Evolutionary conservation across 257 asterid genomes (phyloP).

Genomic region (Gentiana macrophylla): DNA sequence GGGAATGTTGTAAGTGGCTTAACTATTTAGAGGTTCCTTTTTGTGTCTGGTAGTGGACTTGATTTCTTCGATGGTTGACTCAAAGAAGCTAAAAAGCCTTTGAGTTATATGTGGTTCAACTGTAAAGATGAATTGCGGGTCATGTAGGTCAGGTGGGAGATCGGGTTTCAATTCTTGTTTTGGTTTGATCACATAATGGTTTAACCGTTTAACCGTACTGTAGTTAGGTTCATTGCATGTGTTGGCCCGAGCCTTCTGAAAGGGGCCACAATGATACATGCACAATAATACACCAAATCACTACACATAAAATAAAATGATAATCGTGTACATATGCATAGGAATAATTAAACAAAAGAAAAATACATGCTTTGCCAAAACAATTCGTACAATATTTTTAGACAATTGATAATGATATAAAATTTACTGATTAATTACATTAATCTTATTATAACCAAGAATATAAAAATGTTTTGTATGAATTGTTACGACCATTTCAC

Average conservation of each 20-base stretch:
- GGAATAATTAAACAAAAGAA: no score
- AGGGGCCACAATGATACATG: no score
- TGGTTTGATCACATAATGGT: slow-evolving; percentile 81
- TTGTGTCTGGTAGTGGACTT: slow-evolving; percentile 38
- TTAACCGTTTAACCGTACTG: slow-evolving; percentile 28
- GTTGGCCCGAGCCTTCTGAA: slow-evolving; percentile 68
- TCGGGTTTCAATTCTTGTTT: slow-evolving; percentile 78
- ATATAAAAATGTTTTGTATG: no score
- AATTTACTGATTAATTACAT: no score
- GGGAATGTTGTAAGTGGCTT: slow-evolving; percentile 76
- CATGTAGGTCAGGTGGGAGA: slow-evolving; percentile 25
- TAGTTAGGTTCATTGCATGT: slow-evolving; percentile 37
- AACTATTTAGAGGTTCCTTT: slow-evolving; percentile 5
- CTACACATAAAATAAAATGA: no score
- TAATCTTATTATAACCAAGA: no score
- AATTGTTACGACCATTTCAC: no score
- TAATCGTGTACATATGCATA: no score
- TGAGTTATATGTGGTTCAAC: slow-evolving; percentile 36
- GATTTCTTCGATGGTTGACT: slow-evolving; percentile 51
- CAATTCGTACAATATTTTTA: no score
- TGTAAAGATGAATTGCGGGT: slow-evolving; percentile 16
- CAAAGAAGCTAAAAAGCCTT: slow-evolving; percentile 75
- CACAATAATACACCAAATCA: no score
- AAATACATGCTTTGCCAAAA: no score
- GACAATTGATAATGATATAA: no score